Percentiles rank a stretch among this genome's conserved stretches.
Conservation (phyloP, 352 stramenopile genomes). For the Aphanomyces invadans region DNA sequence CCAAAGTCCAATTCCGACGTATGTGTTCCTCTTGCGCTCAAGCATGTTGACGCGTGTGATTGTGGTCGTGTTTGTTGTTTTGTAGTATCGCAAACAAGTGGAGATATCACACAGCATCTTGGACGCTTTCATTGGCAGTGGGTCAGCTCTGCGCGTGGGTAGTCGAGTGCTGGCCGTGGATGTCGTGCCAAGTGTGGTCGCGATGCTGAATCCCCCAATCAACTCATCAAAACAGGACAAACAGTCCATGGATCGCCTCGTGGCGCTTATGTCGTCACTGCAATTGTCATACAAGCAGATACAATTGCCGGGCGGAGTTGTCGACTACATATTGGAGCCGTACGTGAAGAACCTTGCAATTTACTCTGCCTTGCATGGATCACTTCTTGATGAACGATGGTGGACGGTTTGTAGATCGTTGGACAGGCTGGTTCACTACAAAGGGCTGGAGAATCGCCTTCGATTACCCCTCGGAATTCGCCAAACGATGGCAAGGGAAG, state of each 20-base stretch:
- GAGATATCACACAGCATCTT: conserved; percentile 66
- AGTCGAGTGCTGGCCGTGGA: conserved; percentile 55
- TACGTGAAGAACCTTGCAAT: conserved; percentile 30
- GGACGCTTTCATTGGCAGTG: conserved; percentile 48
- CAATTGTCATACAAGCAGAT: conserved; percentile 69
- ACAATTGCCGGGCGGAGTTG: conserved; percentile 49
- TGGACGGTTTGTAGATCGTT: conserved; percentile 36
- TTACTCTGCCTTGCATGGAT: background rate
- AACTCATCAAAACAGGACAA: conserved; percentile 57
- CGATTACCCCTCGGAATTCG: conserved; percentile 53
- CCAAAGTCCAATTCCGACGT: conserved; percentile 49
- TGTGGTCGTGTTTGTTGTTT: background rate
- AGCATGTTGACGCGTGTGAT: too few relatives aligned
- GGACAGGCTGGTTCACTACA: conserved; percentile 63
- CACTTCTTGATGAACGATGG: too few relatives aligned
- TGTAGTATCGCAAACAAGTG: conserved; percentile 35
- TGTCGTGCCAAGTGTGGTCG: conserved; percentile 65
- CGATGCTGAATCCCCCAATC: conserved; percentile 54
- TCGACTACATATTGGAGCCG: conserved; percentile 71
- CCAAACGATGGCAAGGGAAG: conserved; percentile 73
- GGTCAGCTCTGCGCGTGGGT: conserved; percentile 51
- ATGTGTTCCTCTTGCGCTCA: background rate
- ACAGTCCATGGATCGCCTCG: conserved; percentile 50
- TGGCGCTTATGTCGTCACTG: conserved; percentile 69
- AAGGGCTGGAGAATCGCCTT: conserved; percentile 24